These are phyloP conservation scores for Phytophthora capsici DNA, from an alignment of 352 stramenopile species.

Conservation along the genomic window DNA sequence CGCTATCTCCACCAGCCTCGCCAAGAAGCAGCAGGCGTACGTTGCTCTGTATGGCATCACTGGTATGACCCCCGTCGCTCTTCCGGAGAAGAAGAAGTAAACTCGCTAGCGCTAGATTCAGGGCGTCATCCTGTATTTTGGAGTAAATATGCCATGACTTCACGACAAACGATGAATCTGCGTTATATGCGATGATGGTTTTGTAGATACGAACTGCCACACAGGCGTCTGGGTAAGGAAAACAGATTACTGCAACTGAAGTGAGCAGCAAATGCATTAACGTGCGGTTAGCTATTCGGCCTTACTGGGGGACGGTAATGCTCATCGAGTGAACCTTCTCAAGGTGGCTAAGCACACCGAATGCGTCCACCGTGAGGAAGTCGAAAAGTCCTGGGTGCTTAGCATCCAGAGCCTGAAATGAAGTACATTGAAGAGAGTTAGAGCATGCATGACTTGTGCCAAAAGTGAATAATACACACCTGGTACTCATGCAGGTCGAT, in stretches of 20 bases:
- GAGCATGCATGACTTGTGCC: neutral
- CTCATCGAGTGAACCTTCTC: conserved; percentile 87
- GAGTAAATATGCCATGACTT: no score
- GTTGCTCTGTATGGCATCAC: conserved; percentile 84
- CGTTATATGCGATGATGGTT: no score
- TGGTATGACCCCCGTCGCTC: conserved; percentile 66
- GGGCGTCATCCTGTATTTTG: no score
- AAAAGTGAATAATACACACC: conserved; percentile 29
- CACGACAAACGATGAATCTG: no score
- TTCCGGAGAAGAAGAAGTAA: conserved; percentile 54
- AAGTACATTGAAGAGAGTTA: neutral
- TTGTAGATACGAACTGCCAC: no score
- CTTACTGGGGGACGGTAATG: conserved; percentile 50
- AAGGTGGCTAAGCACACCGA: conserved; percentile 83
- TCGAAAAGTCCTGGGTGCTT: conserved; percentile 87
- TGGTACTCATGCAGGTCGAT: conserved; percentile 87
- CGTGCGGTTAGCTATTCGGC: conserved; percentile 3
- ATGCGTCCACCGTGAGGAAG: conserved; percentile 87
- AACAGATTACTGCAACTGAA: conserved; percentile 27
- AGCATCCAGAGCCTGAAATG: conserved; percentile 65
- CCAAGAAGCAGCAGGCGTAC: conserved; percentile 88
- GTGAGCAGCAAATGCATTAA: conserved; percentile 28
- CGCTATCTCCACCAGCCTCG: conserved; percentile 77
- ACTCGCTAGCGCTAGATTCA: conserved; percentile 18
- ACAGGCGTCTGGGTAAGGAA: no score